Conservation (phyloP, 2,329 filamentous ascomycete species). For the Beauveria sp. region DNA sequence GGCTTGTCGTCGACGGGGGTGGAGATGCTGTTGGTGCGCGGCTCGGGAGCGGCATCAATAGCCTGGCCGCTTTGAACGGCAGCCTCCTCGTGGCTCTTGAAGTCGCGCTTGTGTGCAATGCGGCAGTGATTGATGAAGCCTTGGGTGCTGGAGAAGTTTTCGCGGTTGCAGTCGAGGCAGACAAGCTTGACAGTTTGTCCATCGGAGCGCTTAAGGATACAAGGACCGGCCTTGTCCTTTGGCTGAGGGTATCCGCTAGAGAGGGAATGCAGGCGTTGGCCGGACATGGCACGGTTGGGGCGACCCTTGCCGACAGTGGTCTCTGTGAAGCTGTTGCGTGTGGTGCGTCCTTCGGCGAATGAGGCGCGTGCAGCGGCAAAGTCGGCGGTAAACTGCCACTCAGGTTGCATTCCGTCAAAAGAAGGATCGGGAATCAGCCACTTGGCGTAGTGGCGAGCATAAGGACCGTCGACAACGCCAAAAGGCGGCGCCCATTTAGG, state of each 20-base stretch:
- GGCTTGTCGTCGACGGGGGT: conserved; percentile 1
- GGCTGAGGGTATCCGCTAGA: conserved; percentile 62
- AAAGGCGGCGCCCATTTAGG: conserved; percentile 80
- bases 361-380: conserved; percentile 36
- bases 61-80: conserved; percentile 80
- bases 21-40: background rate
- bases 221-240: conserved; percentile 78
- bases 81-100: conserved; percentile 92
- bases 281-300: conserved; percentile 39
- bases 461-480: conserved; percentile 86
- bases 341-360: conserved; percentile 63
- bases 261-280: conserved; percentile 60
- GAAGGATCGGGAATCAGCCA: conserved; percentile 87
- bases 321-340: conserved; percentile 60
- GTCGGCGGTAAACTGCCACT: conserved; percentile 36
- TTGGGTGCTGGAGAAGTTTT: conserved; percentile 92
- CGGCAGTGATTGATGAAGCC: conserved; percentile 99
- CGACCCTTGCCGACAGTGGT: conserved; percentile 39
- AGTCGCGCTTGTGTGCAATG: conserved; percentile 87
- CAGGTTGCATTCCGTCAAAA: conserved; percentile 64
- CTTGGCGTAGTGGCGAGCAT: conserved; percentile 87
- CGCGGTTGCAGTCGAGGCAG: conserved; percentile 79
- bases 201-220: conserved; percentile 79
- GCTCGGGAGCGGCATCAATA: conserved; percentile 45
- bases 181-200: conserved; percentile 82